Evolutionary conservation across 1,284 basidiomycete genomes (phyloP), one percentile per base, ranked within the genome.

Genomic region (Sanghuangporus baumii): DNA sequence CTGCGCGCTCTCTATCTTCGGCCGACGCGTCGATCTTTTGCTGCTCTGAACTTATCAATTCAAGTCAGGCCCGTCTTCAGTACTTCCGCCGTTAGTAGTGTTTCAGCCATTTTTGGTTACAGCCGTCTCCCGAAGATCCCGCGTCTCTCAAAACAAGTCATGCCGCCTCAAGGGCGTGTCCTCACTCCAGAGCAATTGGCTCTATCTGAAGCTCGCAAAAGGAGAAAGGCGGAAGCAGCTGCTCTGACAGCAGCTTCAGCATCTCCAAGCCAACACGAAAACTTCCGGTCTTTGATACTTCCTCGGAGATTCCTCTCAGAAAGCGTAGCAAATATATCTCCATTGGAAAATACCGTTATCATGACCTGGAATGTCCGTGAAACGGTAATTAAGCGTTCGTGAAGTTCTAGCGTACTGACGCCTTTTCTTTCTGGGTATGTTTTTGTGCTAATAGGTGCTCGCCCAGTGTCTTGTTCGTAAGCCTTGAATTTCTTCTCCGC

Each of bases 391-490:
- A 31, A 12, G n/a, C 16, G 26, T 7, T 23, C 12, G 26, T 57
- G 65, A 61, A 64, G 72, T 63, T 55, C 55, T 7, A 26, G 46
- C 57, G 31, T 66, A 60, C 48, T 59, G 8, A 61, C 63, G 37
- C 56, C 37, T 26, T 56, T 20, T n/a, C 18, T 36, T 14, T 61
- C n/a, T 26, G 54, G 46, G 23, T 23, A 23, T 23, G 23, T 36
- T 48, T 61, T 55, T 3, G 41, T 55, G 37, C 12, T 43, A 18
- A 72, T 4, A 91, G 89, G 71, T 92, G 55, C 80, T 93, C 51
- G 90, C 91, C 0, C 91, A 93, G 72, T 84, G 79, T 68, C 79
- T 92, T 66, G 83, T 93, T 70, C 85, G 90, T 91, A 74, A 75
- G 89, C 82, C 41, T n/a, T 57, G 52, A 51, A 47, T 26, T 55